Base-by-base conservation (phyloP, 2,329 filamentous ascomycete species). In the Paracoccidioides lutzii region DNA sequence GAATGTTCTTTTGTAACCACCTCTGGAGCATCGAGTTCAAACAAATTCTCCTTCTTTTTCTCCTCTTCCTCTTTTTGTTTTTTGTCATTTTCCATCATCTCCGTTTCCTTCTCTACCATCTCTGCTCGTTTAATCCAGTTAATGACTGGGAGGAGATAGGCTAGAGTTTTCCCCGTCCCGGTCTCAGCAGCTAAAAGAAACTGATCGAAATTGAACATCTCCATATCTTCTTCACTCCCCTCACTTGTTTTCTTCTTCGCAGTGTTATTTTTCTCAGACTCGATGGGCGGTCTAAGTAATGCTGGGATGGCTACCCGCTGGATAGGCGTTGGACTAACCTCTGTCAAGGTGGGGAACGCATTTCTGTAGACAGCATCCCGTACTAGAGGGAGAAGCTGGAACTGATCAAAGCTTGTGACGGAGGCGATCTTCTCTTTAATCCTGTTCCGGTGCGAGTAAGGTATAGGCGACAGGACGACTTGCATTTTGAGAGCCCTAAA, bases 401-500 rank as follows among this genome's bases (percentile, higher is more conserved):
- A 88, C 62, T 89, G 79, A 55, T 89, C 83, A 68, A 98, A 98
- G 15, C 81, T 82, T 41, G 89, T 86, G 56, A 90, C 76, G 52
- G 85, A 77, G 50, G 80, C 73, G 54, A 85, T 75, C 61, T 75
- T 75, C 51, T 75, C 74, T 82, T 88, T 84, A 61, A 82, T 73
- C 51, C 75, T 72, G n/a, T 71, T 73, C 55, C 82, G 78, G 62
- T 82, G 80, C 41, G 81, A 81, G 67, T 96, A 96, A 0, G 88
- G 81, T 4, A 97, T 77, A 3, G 84, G 81, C 2, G 87, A 76
- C 60, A 97, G 75, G 1, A 87, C 78, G 53, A 83, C 82, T 68
- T 96, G 91, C 91, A 97, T 97, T 74, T 94, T 95, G 69, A 97
- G 76, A 4, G 91, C 90, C 68, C 94, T 90, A 71, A 81, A 86